Evolutionary conservation across 257 asterid genomes (phyloP).

Genomic region (Eucommia ulmoides): DNA sequence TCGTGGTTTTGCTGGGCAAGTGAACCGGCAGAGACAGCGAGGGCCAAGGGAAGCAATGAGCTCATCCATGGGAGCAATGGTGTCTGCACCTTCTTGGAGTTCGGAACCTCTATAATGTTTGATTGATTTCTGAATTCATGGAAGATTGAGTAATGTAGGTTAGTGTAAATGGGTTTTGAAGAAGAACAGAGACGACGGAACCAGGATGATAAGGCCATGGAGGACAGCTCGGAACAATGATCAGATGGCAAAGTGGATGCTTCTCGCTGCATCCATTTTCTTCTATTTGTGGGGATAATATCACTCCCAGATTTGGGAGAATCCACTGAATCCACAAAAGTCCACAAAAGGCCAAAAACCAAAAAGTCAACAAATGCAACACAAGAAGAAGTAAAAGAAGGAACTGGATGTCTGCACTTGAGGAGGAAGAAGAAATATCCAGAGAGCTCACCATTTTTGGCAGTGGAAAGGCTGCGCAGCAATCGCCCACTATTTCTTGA

Average conservation of each 20-base stretch:
- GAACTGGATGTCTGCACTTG: too few relatives aligned
- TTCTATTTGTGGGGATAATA: too few relatives aligned
- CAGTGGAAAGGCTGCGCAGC: too few relatives aligned
- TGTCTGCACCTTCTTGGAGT: constrained; percentile 16
- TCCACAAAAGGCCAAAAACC: too few relatives aligned
- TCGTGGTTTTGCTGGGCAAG: constrained; percentile 18
- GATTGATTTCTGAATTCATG: constrained; percentile 14
- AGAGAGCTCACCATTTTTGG: too few relatives aligned
- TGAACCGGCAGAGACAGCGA: constrained; percentile 54
- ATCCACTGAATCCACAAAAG: too few relatives aligned
- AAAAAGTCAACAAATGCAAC: too few relatives aligned
- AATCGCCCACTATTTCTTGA: too few relatives aligned
- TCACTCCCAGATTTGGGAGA: too few relatives aligned
- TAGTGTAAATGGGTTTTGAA: constrained; percentile 23
- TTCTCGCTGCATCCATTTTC: too few relatives aligned
- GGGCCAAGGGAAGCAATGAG: constrained; percentile 53
- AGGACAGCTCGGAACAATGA: neutral
- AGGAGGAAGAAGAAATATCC: too few relatives aligned
- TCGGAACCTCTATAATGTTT: constrained; percentile 13
- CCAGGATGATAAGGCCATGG: constrained; percentile 43
- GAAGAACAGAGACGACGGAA: constrained; percentile 52
- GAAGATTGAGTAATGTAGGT: constrained; percentile 13
- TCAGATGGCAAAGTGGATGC: neutral
- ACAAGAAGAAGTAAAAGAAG: too few relatives aligned
- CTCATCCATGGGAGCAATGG: constrained; percentile 15